Evolutionary conservation across 805 yeast species (phyloP).

Genomic region (Sugiyamaella americana): DNA sequence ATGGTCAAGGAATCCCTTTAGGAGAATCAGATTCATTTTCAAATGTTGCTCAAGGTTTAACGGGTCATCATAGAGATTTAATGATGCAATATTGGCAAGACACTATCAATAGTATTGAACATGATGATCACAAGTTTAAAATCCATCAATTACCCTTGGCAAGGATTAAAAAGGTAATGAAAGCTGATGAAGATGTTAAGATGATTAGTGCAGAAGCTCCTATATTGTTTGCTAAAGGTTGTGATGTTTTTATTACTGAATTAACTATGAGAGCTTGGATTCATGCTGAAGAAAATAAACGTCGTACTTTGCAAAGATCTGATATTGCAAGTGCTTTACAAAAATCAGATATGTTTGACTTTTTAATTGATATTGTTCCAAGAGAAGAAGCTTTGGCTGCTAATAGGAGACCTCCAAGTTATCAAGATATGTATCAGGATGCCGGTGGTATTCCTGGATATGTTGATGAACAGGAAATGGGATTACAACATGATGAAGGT

Average conservation of each 20-base stretch:
- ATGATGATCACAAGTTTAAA: constrained; percentile 65
- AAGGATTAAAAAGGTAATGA: constrained; percentile 94
- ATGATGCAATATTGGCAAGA: constrained; percentile 99
- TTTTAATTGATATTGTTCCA: constrained; percentile 92
- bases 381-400: constrained; percentile 56
- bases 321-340: constrained; percentile 95
- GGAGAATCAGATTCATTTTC: constrained; percentile 45
- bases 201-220: constrained; percentile 99
- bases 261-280: constrained; percentile 99
- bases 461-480: neutral
- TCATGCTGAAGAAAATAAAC: constrained; percentile 92
- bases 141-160: constrained; percentile 94
- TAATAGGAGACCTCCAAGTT: neutral
- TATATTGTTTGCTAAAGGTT: constrained; percentile 92
- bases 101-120: constrained; percentile 82
- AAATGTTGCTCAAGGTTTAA: constrained; percentile 89
- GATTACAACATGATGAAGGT: neutral
- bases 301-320: constrained; percentile 87
- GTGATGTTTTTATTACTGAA: constrained; percentile 95
- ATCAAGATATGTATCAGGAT: neutral
- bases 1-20: neutral
- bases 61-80: constrained; percentile 73
- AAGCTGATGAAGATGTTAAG: constrained; percentile 92
- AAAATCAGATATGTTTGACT: constrained; percentile 95
- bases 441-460: neutral